Evolutionary conservation across 2,329 filamentous ascomycete genomes (phyloP).

Genomic region (Penicillium italicum): DNA sequence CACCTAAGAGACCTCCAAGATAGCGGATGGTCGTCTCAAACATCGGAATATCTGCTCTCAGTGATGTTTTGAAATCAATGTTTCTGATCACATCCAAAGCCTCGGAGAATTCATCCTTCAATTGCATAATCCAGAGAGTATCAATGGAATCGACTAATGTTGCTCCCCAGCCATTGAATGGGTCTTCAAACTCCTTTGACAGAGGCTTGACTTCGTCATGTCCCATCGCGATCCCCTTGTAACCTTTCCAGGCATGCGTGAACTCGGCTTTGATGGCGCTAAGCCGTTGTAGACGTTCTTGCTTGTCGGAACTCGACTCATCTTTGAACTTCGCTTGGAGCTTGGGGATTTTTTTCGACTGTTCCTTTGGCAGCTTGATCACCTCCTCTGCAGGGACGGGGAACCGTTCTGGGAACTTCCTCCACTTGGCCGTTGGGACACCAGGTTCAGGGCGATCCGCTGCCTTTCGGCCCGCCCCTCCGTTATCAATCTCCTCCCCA

Average conservation of each 20-base stretch:
- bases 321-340: constrained; percentile 69
- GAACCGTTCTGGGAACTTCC: constrained; percentile 69
- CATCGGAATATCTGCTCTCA: constrained; percentile 69
- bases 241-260: constrained; percentile 75
- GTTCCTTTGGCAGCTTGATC: constrained; percentile 70
- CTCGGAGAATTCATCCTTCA: constrained; percentile 74
- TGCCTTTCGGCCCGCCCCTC: constrained; percentile 35
- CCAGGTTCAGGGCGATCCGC: constrained; percentile 26
- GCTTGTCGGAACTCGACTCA: constrained; percentile 60
- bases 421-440: constrained; percentile 61
- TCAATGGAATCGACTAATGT: constrained; percentile 80
- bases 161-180: constrained; percentile 89
- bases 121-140: constrained; percentile 80
- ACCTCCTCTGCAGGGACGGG: constrained; percentile 68
- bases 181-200: constrained; percentile 64
- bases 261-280: constrained; percentile 69
- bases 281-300: constrained; percentile 62
- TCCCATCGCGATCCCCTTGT: constrained; percentile 73
- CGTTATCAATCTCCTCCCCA: constrained; percentile 26
- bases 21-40: constrained; percentile 94
- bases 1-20: constrained; percentile 76
- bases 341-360: constrained; percentile 65
- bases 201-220: constrained; percentile 83
- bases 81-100: constrained; percentile 65
- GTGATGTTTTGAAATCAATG: constrained; percentile 79